Evolutionary conservation across 495 filamentous ascomycete species (phyloP), one percentile per base, ranked within the genome.

Genomic region (Sordaria brevicollis): DNA sequence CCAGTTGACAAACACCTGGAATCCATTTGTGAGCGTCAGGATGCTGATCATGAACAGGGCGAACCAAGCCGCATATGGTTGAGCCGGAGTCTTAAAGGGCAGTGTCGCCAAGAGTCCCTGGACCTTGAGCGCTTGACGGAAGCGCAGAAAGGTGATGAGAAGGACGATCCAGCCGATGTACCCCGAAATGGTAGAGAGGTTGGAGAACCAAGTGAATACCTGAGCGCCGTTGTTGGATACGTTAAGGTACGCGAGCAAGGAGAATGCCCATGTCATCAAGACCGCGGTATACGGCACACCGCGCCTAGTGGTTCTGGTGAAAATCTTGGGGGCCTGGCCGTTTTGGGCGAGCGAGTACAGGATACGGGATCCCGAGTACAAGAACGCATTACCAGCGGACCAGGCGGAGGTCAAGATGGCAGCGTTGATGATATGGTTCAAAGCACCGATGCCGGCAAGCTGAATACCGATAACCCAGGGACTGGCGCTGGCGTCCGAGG

Each of bases 301-400:
- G 35, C 79, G 77, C 37, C 77, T 81, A 49, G 83, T 86, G 35
- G 86, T 89, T 21, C 70, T 78, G 31, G 71, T 70, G 71, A 93
- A 84, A 69, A 89, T 71, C 0, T 74, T 75, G 0, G 91, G 91
- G 0, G 91, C 91, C 37, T 89, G 87, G 7, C 89, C 85, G 67
- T 88, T 82, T 13, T 78, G 66, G 1, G 90, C 89, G 71, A 92
- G 85, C 21, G 88, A 88, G 74, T 91, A 90, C 7, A 94, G 83
- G 68, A 89, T 89, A n/a, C 92, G 87, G 0, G 88, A 90, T n/a
- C 89, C 91, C 36, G 89, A 92, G 81, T 92, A 94, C 68, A 93
- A 83, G 83, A 91, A 93, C 2, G 90, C 89, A 75, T 96, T 96
- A 65, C 87, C 91, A 35, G 83, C 83, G 7, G 82, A 84, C 82